A percentile compares a stretch with the other conserved stretches of the same genome.
Evolutionary conservation across 306 rosid genomes (phyloP).

Genomic region (Oemleria cerasiformis): DNA sequence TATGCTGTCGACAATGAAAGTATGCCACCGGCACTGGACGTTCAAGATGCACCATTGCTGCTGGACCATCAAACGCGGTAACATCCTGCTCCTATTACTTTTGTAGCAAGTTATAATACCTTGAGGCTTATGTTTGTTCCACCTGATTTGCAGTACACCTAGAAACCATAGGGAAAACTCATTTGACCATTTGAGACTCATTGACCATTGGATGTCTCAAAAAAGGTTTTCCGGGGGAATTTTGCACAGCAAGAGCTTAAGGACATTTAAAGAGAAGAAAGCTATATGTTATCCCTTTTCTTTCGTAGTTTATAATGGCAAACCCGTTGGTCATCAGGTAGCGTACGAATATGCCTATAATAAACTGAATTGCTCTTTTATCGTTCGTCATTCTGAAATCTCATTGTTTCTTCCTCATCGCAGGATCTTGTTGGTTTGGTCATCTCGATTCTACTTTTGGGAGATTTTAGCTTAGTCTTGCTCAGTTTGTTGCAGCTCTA

Average conservation of each 20-base stretch:
- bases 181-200: constrained; percentile 32
- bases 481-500: constrained; percentile 85
- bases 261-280: constrained; percentile 65
- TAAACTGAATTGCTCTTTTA: constrained; percentile 8
- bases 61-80: constrained; percentile 60
- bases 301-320: constrained; percentile 64
- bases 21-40: constrained; percentile 34
- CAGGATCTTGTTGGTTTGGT: constrained; percentile 97
- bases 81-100: constrained; percentile 25
- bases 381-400: constrained; percentile 9
- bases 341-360: constrained; percentile 17
- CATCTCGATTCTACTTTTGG: constrained; percentile 71
- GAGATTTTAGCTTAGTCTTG: constrained; percentile 82
- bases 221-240: constrained; percentile 62
- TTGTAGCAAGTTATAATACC: constrained; percentile 10
- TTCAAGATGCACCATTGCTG: constrained; percentile 36
- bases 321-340: constrained; percentile 96
- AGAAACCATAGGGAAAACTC: constrained; percentile 30
- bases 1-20: constrained; percentile 48
- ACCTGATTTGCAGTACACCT: constrained; percentile 39
- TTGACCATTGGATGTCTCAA: constrained; percentile 49
- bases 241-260: constrained; percentile 56
- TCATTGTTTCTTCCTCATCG: constrained; percentile 21
- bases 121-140: constrained; percentile 22
- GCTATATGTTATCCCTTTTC: constrained; percentile 53